Evolutionary conservation across 129 eudicot genomes (phyloP).

Genomic region (Saussurea involucrata): DNA sequence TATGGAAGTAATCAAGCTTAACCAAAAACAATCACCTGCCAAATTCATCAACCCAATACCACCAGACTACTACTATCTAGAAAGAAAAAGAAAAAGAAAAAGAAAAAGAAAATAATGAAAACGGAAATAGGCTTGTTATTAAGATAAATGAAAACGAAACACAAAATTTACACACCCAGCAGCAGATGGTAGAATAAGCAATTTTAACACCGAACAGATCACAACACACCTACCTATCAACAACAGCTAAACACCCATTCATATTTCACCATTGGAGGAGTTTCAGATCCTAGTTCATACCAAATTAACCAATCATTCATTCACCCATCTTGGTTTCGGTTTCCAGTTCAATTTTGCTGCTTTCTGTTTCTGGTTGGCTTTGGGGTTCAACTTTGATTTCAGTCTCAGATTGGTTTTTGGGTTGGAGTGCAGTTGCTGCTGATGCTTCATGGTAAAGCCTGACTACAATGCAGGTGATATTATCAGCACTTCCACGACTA

Average conservation of each 20-base stretch:
- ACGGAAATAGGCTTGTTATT: slow-evolving; percentile 18
- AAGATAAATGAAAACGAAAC: slow-evolving; percentile 20
- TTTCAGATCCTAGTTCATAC: slow-evolving; percentile 14
- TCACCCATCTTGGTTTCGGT: slow-evolving; percentile 9
- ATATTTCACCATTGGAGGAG: slow-evolving; percentile 20
- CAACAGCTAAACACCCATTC: slow-evolving; percentile 20
- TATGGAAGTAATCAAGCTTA: background rate
- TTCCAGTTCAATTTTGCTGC: background rate
- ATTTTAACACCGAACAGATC: background rate
- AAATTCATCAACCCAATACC: background rate
- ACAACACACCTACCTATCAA: slow-evolving; percentile 30
- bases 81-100: no score
- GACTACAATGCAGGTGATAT: slow-evolving; percentile 82
- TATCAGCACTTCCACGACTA: slow-evolving; percentile 82
- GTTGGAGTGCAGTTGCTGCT: slow-evolving; percentile 16
- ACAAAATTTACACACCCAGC: slow-evolving; percentile 21
- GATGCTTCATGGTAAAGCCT: slow-evolving; percentile 47
- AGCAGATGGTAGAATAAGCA: background rate
- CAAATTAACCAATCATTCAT: slow-evolving; percentile 1
- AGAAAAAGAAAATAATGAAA: slow-evolving; percentile 10
- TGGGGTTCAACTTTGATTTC: background rate
- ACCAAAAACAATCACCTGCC: background rate
- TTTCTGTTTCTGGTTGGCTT: background rate
- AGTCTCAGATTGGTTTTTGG: background rate
- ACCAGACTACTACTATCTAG: background rate